phyloP scores from a whole-genome alignment of 2,329 filamentous ascomycete species.

The Akanthomyces uredinophilus region DNA sequence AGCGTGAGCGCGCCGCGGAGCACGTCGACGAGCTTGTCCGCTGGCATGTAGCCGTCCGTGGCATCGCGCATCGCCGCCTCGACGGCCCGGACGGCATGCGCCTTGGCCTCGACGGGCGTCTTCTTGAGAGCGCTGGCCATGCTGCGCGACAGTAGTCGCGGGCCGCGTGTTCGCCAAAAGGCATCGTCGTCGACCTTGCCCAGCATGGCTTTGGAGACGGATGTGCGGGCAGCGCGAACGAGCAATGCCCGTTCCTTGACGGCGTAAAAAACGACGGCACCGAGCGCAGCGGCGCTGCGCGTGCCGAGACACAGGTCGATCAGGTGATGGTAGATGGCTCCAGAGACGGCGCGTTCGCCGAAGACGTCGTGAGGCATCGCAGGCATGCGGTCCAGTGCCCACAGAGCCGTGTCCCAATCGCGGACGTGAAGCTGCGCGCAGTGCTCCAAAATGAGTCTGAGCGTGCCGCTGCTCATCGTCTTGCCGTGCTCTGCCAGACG shows the following conservation, averaged over 20 bases:
- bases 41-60: slow-evolving; percentile 26
- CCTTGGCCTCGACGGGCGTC: slow-evolving; percentile 18
- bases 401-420: slow-evolving; percentile 30
- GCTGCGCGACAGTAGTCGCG: slow-evolving; percentile 25
- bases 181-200: slow-evolving; percentile 18
- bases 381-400: slow-evolving; percentile 23
- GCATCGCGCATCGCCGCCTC: slow-evolving; percentile 28
- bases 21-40: slow-evolving; percentile 23
- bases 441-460: slow-evolving; percentile 35
- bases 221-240: slow-evolving; percentile 20
- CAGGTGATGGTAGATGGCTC: slow-evolving; percentile 33
- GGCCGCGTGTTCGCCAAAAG: slow-evolving; percentile 26
- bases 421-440: slow-evolving; percentile 20
- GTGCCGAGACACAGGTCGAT: slow-evolving; percentile 31
- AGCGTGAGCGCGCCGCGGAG: slow-evolving; percentile 19
- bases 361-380: slow-evolving; percentile 14
- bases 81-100: slow-evolving; percentile 21
- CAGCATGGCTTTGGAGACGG: slow-evolving; percentile 25
- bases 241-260: slow-evolving; percentile 26
- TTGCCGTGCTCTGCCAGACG: slow-evolving; percentile 21
- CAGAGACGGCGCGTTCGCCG: slow-evolving; percentile 23
- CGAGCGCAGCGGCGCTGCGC: slow-evolving; percentile 27
- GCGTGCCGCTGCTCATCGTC: slow-evolving; percentile 26
- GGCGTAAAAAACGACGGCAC: slow-evolving; percentile 30
- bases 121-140: slow-evolving; percentile 21